A percentile compares a stretch with the other conserved stretches of the same genome.
These are phyloP conservation scores for Yarrowia sp. DNA, from an alignment of 805 yeast genomes.

Conservation along the genomic window DNA sequence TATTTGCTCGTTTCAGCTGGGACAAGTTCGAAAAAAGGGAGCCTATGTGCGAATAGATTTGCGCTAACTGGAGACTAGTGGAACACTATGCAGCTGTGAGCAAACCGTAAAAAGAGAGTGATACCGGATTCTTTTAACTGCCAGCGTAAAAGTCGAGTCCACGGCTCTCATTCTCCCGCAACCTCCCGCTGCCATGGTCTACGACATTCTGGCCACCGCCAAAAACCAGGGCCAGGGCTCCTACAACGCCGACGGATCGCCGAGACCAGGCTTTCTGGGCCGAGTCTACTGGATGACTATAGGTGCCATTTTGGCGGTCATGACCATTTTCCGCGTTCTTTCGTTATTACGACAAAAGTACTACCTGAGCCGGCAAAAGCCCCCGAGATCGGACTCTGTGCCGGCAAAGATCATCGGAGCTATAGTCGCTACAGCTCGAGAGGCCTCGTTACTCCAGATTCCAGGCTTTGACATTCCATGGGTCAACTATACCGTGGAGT, in stretches of 20 bases:
- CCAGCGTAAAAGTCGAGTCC: not conserved
- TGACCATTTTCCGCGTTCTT: constrained; percentile 39
- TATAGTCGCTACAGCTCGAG: constrained; percentile 16
- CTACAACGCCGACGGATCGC: constrained; percentile 39
- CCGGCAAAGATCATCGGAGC: constrained; percentile 28
- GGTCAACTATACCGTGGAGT: constrained; percentile 26
- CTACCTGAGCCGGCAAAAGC: not conserved
- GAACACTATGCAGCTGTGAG: constrained; percentile 16
- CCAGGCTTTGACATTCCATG: constrained; percentile 31
- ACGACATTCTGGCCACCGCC: constrained; percentile 37
- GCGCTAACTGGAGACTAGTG: not conserved
- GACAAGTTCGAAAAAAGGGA: not conserved
- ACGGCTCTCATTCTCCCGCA: not conserved
- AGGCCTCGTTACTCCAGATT: constrained; percentile 15
- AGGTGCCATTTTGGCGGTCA: constrained; percentile 43
- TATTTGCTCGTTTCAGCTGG: constrained; percentile 29
- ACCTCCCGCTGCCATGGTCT: constrained; percentile 4
- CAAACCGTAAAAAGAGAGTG: constrained; percentile 13
- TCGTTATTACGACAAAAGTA: constrained; percentile 16
- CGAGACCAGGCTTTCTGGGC: constrained; percentile 46
- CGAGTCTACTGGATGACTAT: constrained; percentile 44
- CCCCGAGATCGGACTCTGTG: constrained; percentile 16
- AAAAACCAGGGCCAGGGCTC: constrained; percentile 38
- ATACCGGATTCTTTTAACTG: not conserved
- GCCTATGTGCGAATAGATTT: not conserved